Percentiles rank a stretch among this genome's conserved stretches.
phyloP scores from a whole-genome alignment of 73 alveolate species.

The Symbiodinium pilosum region DNA sequence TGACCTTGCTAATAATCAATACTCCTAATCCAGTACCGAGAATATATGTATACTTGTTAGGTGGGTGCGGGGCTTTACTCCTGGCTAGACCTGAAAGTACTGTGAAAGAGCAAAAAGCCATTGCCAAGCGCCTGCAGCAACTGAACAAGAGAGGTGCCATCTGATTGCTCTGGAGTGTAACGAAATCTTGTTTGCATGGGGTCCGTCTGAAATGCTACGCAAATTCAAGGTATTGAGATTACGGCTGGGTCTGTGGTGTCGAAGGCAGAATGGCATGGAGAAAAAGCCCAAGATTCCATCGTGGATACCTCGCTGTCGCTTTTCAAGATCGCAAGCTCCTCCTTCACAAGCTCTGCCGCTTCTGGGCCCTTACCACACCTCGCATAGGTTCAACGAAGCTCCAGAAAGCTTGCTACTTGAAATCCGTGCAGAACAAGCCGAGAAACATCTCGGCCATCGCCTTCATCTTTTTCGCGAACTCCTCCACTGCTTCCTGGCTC shows the following conservation, averaged over 20 bases:
- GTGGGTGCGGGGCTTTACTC: not conserved
- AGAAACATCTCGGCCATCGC: slow-evolving; percentile 13
- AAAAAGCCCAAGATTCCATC: not conserved
- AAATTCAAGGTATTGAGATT: no score
- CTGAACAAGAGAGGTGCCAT: not conserved
- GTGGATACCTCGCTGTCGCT: slow-evolving; percentile 1
- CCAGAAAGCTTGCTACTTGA: not conserved
- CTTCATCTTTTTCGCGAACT: slow-evolving; percentile 2
- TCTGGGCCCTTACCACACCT: slow-evolving; percentile 25
- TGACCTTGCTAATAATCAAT: not conserved
- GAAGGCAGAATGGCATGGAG: not conserved
- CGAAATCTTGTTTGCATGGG: not conserved
- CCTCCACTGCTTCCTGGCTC: slow-evolving; percentile 19
- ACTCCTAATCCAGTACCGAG: not conserved
- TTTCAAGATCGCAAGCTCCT: not conserved
- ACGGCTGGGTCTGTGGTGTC: not conserved
- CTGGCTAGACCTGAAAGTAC: not conserved
- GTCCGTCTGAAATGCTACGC: no score
- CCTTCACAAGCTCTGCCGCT: not conserved
- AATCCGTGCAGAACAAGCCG: not conserved
- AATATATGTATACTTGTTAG: not conserved
- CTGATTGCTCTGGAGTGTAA: not conserved
- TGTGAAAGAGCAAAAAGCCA: not conserved
- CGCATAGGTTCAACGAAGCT: not conserved
- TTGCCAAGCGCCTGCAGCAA: not conserved